phyloP scores from a whole-genome alignment of 495 filamentous ascomycete genomes.

The Cryomyces minteri region DNA sequence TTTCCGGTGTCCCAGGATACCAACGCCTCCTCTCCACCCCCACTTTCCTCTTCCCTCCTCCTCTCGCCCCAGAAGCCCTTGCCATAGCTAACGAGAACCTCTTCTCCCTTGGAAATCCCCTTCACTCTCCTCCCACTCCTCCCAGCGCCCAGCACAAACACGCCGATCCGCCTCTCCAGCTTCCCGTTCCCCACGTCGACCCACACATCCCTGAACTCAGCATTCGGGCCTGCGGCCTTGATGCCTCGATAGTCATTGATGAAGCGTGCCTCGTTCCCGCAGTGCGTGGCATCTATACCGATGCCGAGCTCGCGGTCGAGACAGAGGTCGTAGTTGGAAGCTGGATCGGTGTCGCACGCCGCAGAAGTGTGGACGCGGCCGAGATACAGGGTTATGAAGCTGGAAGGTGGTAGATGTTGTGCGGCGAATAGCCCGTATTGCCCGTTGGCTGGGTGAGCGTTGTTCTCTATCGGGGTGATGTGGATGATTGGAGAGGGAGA shows the following conservation, averaged over 20 bases:
- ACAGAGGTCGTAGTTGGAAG: conserved; percentile 48
- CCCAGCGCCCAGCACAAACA: conserved; percentile 39
- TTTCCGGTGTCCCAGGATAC: too few species aligned
- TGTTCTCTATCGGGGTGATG: conserved; percentile 33
- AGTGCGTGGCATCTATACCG: conserved; percentile 40
- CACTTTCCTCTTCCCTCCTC: not conserved
- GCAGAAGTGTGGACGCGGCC: conserved; percentile 34
- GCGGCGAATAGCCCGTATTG: conserved; percentile 47
- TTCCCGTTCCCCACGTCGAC: conserved; percentile 14
- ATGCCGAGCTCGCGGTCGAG: conserved; percentile 37
- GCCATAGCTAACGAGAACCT: conserved; percentile 49
- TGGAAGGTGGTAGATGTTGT: conserved; percentile 31
- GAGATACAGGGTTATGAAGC: conserved; percentile 46
- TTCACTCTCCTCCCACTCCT: conserved; percentile 31
- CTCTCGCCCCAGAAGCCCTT: conserved; percentile 40
- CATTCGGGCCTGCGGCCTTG: conserved; percentile 28
- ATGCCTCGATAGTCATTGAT: conserved; percentile 61
- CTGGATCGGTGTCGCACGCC: conserved; percentile 23
- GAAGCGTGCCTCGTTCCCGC: conserved; percentile 53
- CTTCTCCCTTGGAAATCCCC: conserved; percentile 37
- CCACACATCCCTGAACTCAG: conserved; percentile 35
- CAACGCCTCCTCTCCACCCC: too few species aligned
- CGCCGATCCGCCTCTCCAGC: conserved; percentile 32
- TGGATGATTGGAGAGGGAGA: conserved; percentile 26
- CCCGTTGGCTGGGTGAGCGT: conserved; percentile 40